These are phyloP conservation scores for Hymenoscyphus fraxineus DNA, from an alignment of 2,329 filamentous ascomycete species.

Conservation along the genomic window DNA sequence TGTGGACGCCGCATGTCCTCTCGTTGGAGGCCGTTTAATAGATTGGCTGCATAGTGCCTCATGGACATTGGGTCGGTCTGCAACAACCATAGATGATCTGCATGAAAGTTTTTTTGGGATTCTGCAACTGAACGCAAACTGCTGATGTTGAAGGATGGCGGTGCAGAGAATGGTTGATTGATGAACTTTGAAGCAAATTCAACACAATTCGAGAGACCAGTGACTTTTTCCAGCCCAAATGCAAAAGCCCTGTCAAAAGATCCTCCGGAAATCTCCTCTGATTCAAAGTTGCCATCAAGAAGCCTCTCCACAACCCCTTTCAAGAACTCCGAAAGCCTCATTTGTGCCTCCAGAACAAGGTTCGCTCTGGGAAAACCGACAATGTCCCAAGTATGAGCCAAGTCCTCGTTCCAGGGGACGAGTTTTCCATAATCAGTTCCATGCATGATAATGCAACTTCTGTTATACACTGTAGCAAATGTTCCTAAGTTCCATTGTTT, in stretches of 20 bases:
- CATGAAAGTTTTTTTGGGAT: not conserved
- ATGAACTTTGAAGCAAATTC: conserved; percentile 13
- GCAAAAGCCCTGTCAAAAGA: not conserved
- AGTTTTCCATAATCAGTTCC: conserved; percentile 11
- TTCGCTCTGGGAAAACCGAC: conserved; percentile 15
- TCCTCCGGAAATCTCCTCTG: not conserved
- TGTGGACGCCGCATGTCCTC: not conserved
- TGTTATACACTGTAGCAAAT: not conserved
- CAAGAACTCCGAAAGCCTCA: conserved; percentile 3
- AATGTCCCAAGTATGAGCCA: conserved; percentile 11
- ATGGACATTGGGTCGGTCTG: conserved; percentile 16
- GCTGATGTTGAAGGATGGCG: conserved; percentile 10
- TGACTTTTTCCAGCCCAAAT: not conserved
- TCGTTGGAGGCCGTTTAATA: not conserved
- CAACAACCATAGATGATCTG: conserved; percentile 18
- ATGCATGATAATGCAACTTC: conserved; percentile 10
- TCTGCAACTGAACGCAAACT: conserved; percentile 7
- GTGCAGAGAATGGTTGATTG: conserved; percentile 20
- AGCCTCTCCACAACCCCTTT: not conserved
- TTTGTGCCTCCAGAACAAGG: conserved; percentile 19
- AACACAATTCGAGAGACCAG: not conserved
- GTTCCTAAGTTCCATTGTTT: conserved; percentile 7
- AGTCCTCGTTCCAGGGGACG: not conserved
- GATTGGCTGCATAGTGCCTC: not conserved
- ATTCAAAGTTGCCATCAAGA: not conserved